Base-by-base conservation (phyloP, 192 early-diverging fungal genomes). In the Mortierella hygrophila region DNA sequence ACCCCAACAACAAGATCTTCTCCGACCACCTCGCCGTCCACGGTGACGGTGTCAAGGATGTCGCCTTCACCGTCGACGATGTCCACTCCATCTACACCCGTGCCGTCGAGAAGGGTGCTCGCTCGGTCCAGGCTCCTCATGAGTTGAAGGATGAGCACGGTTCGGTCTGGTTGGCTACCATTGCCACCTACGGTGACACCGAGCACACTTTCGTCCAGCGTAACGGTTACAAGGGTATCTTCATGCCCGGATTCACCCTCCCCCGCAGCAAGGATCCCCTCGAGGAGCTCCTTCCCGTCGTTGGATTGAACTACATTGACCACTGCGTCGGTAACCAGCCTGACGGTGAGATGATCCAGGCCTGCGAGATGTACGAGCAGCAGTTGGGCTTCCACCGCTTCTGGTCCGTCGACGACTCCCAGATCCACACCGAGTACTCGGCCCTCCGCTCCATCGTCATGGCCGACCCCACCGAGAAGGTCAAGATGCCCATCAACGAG, bases 401-500 rank as follows among this genome's bases (percentile, higher is more conserved):
- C 95, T 98, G 97, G 97, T 97, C 96, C 57, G 96, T 99, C 60
- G 98, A 99, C 89, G 98, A 99, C 91, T 95, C 92, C 73, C 95
- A 98, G 89, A 97, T 99, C 65, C 94, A 96, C 91, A 97, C 97
- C 57, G 95, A 99, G 82, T 99, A 97, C 92, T 96, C 95, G 85
- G 95, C 97, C 57, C 92, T 98, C 74, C 93, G 97, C 20, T 98
- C 97, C 38, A 97, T 98, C 73, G 97, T 98, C 89, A 98, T 99
- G 97, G 94, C 97, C 52, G 96, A 97, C 80, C 95, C 94, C 75
- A 93, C 94, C 85, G 97, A 98, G 78, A 92, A 89, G 70, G 93
- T 99, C 91, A 98, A 98, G 91, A 97, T 98, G 94, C 97, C 97
- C 73, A 96, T 99, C 89, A 98, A 98, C 88, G 98, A 99, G 91